phyloP scores from a whole-genome alignment of 2,329 filamentous ascomycete species.

The Diaporthe amygdali region DNA sequence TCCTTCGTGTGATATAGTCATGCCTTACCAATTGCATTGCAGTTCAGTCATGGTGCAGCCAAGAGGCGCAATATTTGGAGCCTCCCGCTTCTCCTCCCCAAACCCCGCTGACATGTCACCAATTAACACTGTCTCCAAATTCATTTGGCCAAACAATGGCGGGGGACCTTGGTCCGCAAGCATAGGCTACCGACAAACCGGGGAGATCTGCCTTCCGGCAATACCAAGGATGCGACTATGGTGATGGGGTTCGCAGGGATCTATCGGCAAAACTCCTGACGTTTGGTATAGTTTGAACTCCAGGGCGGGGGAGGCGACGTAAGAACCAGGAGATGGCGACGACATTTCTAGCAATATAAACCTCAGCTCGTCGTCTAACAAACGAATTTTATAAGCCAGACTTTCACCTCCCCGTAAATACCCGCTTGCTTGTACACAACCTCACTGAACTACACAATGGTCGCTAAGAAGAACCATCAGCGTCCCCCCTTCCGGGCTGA shows the following conservation, averaged over 20 bases:
- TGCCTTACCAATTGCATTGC: constrained; percentile 18
- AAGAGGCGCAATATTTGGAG: neutral
- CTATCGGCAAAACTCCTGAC: neutral
- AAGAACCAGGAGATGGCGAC: neutral
- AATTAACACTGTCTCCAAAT: neutral
- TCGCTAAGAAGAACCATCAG: constrained; percentile 28
- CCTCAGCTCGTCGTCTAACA: neutral
- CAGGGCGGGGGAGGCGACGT: neutral
- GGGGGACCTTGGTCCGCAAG: neutral
- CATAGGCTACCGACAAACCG: neutral
- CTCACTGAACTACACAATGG: neutral
- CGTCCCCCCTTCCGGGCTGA: constrained; percentile 73
- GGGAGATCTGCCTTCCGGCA: neutral
- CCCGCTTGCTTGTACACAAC: too few relatives aligned
- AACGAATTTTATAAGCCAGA: too few relatives aligned
- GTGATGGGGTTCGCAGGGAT: neutral
- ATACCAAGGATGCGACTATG: neutral
- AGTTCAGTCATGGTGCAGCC: neutral
- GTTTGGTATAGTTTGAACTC: neutral
- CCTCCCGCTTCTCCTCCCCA: constrained; percentile 12
- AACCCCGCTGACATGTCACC: constrained; percentile 13
- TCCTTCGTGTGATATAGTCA: neutral
- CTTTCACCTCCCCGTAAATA: neutral
- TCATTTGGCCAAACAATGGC: neutral
- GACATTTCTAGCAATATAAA: neutral